Evolutionary conservation across 2,329 filamentous ascomycete species (phyloP), one percentile per base, ranked within the genome.

Genomic region (Dactylellina leptospora): DNA sequence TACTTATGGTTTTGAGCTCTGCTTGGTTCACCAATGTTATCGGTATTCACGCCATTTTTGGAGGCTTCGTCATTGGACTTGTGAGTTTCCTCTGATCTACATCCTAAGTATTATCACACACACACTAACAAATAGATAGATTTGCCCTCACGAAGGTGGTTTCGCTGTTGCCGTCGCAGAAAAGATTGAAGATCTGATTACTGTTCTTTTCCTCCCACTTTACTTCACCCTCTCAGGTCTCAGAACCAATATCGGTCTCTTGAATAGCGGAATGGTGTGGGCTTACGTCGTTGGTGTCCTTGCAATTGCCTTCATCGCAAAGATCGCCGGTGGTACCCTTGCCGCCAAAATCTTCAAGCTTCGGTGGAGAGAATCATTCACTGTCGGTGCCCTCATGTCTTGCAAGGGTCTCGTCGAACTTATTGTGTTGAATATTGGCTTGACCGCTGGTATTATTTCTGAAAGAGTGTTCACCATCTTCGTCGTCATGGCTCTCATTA

Each of bases 361-460:
- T 54, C 85, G 96, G 1, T 97, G 93, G 93, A 86, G 93, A 69
- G 93, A 97, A 79, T 93, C 90, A 64, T 86, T 96, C 28, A 87
- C 91, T 0, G 95, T 97, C 75, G 93, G 93, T 11, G 87, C 89
- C 13, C 81, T 97, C 76, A 97, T 97, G 93, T 96, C 91, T 80
- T 97, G 93, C 80, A 97, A 97, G 80, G 93, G 93, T 77, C 83
- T 97, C 8, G 93, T 97, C 0, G 93, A 97, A 79, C 82, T 97
- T 56, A 97, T 97, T 79, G 93, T 97, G n/a, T 80, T 96, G 79
- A 90, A 90, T 77, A 92, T 97, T 76, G 92, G 92, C 45, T 83
- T 93, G 1, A 88, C 93, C 81, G 92, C 92, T 18, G 87, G 86
- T 33, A 96, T 96, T 72, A 83, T 96, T 16, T 93, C 90, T 68